Conservation (phyloP, 2,329 filamentous ascomycete species). For the Fusarium udum region DNA sequence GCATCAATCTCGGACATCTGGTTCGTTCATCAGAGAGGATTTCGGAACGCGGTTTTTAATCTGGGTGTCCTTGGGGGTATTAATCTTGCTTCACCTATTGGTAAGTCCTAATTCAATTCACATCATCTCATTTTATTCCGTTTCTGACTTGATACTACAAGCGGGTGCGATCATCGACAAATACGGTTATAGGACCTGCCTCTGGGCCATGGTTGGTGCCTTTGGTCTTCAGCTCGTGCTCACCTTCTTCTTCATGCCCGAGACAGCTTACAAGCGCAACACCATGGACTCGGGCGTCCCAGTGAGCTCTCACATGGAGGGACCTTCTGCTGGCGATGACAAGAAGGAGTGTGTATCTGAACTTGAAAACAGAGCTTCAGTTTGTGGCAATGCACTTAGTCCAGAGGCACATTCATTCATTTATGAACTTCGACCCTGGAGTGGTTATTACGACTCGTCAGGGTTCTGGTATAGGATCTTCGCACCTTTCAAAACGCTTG, state of each 20-base stretch:
- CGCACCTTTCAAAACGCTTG: neutral
- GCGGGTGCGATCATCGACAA: neutral
- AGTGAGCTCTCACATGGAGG: accelerated
- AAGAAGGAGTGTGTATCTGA: neutral
- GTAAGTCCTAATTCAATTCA: no score
- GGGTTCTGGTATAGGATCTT: neutral
- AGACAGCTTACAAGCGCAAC: neutral
- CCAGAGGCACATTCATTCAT: neutral
- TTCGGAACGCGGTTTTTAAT: neutral
- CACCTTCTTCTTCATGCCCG: neutral
- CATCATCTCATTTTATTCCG: no score
- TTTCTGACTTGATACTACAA: accelerated
- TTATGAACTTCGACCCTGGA: neutral
- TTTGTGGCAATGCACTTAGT: accelerated
- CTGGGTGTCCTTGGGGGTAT: neutral
- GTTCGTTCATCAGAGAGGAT: neutral
- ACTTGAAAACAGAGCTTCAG: neutral
- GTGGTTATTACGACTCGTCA: neutral
- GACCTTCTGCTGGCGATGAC: accelerated
- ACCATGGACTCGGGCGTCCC: accelerated
- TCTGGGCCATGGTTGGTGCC: neutral
- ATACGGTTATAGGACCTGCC: neutral
- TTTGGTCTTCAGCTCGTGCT: neutral
- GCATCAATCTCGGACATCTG: neutral
- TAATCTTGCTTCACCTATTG: neutral